Evolutionary conservation across 345 rosid genomes (phyloP), one percentile per base, ranked within the genome.

Genomic region (Lumnitzera racemosa): DNA sequence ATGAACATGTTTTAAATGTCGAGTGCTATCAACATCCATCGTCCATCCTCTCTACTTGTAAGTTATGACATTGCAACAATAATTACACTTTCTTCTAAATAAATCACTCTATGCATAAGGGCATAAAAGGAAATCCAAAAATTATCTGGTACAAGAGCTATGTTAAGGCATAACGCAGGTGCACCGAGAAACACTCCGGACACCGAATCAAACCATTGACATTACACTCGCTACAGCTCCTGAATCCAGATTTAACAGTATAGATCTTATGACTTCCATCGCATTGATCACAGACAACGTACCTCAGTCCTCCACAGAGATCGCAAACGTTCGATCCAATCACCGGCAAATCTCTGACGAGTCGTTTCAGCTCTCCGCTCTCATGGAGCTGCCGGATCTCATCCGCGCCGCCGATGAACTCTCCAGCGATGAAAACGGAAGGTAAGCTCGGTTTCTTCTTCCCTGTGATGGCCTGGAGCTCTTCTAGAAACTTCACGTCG

Each of bases 181-280:
- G 43, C 43, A 36, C 43, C 43, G 43, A 36, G 43, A 36, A 36
- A 36, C 43, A 36, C 43, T 36, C 43, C 6, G 75, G 69, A 61
- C 83, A 78, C 61, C 75, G 61, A 53, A 70, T 64, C 62, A 78
- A 65, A 15, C 83, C 83, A 65, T 73, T 75, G 20, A 55, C 73
- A 52, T 75, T 78, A 63, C 83, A 78, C 24, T 61, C 25, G 13
- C 69, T 7, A 62, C 83, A 78, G 69, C 56, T 67, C 56, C 56
- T 50, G 57, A 78, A 78, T 51, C 77, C 81, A 15, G 20, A 48
- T 47, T 75, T 67, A 51, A 55, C 77, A 13, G 24, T 24, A 64
- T 72, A 72, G 61, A 78, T 72, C 88, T 88, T 78, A 55, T 72
- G 83, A 70, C 83, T 78, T 43, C 83, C 83, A 29, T 66, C 67